These are phyloP conservation scores for Kwoniella europaea DNA, from an alignment of 768 basidiomycete genomes.

Conservation along the genomic window DNA sequence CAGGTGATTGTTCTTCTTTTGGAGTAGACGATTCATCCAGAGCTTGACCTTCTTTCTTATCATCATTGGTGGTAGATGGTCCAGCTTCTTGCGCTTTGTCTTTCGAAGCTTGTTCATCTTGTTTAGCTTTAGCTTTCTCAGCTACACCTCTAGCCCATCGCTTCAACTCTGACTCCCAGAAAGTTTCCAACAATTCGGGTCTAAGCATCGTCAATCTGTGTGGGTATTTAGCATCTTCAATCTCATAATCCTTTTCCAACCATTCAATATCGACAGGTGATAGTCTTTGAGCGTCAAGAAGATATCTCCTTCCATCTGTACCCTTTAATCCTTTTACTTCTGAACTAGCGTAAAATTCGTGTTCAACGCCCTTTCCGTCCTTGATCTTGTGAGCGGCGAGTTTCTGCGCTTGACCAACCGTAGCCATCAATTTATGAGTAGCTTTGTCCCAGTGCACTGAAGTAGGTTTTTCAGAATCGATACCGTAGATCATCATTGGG, in stretches of 20 bases:
- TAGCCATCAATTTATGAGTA: slow-evolving; percentile 58
- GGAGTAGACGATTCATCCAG: slow-evolving; percentile 19
- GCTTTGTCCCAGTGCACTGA: slow-evolving; percentile 58
- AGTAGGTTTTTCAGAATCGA: slow-evolving; percentile 58
- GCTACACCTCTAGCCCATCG: slow-evolving; percentile 57
- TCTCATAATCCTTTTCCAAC: slow-evolving; percentile 58
- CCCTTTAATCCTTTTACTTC: slow-evolving; percentile 61
- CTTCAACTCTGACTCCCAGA: slow-evolving; percentile 60
- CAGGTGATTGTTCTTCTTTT: slow-evolving; percentile 27
- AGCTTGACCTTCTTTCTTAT: slow-evolving; percentile 37
- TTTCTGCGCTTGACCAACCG: slow-evolving; percentile 57
- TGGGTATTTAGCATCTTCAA: slow-evolving; percentile 54
- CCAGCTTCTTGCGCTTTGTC: slow-evolving; percentile 36
- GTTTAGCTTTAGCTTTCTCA: slow-evolving; percentile 39
- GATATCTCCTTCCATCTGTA: slow-evolving; percentile 60
- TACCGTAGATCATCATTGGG: slow-evolving; percentile 61
- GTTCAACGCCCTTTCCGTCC: slow-evolving; percentile 52
- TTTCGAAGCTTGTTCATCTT: slow-evolving; percentile 25
- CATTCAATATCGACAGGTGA: slow-evolving; percentile 61
- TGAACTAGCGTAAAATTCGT: slow-evolving; percentile 58
- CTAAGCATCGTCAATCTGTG: slow-evolving; percentile 61
- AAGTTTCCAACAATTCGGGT: slow-evolving; percentile 60
- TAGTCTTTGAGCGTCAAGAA: slow-evolving; percentile 60
- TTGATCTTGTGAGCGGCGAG: slow-evolving; percentile 59
- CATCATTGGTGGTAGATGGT: slow-evolving; percentile 25